Evolutionary conservation across 1,284 basidiomycete genomes (phyloP).

Genomic region (Lentinus polychrous): DNA sequence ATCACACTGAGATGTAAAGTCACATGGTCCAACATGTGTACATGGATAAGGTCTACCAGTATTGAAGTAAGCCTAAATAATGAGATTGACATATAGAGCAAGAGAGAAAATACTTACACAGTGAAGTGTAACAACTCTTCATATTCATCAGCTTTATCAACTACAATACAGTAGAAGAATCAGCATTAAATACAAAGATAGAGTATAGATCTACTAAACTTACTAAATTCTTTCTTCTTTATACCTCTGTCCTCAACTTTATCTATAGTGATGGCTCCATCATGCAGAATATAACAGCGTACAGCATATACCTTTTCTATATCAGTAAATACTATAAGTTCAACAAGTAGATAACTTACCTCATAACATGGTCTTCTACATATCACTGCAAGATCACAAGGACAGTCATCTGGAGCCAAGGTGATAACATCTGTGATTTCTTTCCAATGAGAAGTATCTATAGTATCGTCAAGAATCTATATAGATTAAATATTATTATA

Average conservation of each 20-base stretch:
- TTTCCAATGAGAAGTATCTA: background rate
- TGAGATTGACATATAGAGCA: background rate
- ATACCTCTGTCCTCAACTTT: background rate
- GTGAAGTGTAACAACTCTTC: background rate
- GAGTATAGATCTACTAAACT: no score
- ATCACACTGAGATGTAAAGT: constrained; percentile 20
- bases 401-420: constrained; percentile 26
- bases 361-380: constrained; percentile 33
- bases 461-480: no score
- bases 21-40: constrained; percentile 34
- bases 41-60: constrained; percentile 32
- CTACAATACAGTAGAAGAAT: no score
- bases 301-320: background rate
- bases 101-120: background rate
- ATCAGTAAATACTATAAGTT: background rate
- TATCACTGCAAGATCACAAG: constrained; percentile 34
- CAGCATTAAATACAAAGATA: no score
- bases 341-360: constrained; percentile 19
- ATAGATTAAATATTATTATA: no score
- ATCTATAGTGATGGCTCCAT: background rate
- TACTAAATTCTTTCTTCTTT: no score
- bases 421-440: constrained; percentile 20
- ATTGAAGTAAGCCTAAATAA: no score
- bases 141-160: background rate
- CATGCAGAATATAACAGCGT: background rate